These are phyloP conservation scores for Metrosideros polymorpha DNA, from an alignment of 441 rosid genomes.

Conservation along the genomic window DNA sequence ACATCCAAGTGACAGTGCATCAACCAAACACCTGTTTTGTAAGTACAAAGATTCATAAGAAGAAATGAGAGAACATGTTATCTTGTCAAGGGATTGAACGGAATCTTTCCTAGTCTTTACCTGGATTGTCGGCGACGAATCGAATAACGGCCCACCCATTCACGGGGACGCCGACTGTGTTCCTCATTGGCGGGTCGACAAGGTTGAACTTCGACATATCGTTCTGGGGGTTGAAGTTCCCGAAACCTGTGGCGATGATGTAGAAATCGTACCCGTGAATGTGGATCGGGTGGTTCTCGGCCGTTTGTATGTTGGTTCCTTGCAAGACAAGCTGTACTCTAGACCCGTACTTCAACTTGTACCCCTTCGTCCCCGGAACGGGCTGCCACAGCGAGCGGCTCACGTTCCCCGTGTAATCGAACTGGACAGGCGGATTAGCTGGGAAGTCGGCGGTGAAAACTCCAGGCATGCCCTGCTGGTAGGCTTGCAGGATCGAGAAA, in stretches of 20 bases:
- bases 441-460: constrained; percentile 91
- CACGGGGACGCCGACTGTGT: constrained; percentile 64
- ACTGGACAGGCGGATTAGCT: constrained; percentile 46
- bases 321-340: constrained; percentile 77
- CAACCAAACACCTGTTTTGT: constrained; percentile 67
- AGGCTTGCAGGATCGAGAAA: constrained; percentile 72
- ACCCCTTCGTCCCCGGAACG: constrained; percentile 49
- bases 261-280: constrained; percentile 93
- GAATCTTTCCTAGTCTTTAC: constrained; percentile 16
- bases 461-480: constrained; percentile 41
- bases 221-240: constrained; percentile 60
- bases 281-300: constrained; percentile 92
- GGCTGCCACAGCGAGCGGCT: constrained; percentile 70
- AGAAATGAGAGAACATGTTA: neutral
- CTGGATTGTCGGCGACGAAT: constrained; percentile 94
- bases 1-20: constrained; percentile 98
- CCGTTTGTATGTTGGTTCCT: constrained; percentile 69
- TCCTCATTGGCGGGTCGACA: constrained; percentile 86
- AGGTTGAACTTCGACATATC: constrained; percentile 72
- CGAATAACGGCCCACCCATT: constrained; percentile 90
- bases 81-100: neutral
- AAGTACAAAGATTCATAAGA: neutral
- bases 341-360: constrained; percentile 62
- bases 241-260: constrained; percentile 72
- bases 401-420: constrained; percentile 84